Conservation (phyloP, 129 eudicot genomes). For the Lactuca saligna region DNA sequence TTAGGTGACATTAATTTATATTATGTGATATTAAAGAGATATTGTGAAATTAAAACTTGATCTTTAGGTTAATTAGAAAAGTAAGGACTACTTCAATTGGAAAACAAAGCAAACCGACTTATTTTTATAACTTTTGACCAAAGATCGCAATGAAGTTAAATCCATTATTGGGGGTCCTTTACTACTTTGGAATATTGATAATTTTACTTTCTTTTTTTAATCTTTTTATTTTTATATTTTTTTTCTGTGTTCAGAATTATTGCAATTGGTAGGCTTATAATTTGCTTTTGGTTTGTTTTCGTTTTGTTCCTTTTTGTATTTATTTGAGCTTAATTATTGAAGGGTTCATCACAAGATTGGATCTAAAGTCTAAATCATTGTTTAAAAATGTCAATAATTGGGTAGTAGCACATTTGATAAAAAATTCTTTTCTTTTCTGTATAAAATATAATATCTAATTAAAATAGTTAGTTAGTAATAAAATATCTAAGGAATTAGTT, state of each 20-base stretch:
- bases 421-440: not conserved
- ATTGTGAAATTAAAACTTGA: not conserved
- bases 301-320: conserved; percentile 7
- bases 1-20: too few species aligned
- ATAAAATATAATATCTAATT: not conserved
- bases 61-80: not conserved
- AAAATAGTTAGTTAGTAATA: not conserved
- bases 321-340: conserved; percentile 30
- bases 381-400: conserved; percentile 29
- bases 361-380: conserved; percentile 29
- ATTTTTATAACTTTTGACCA: conserved; percentile 5
- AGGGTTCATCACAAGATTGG: conserved; percentile 30
- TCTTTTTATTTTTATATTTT: not conserved
- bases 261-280: not conserved
- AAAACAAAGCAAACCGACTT: not conserved
- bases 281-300: conserved; percentile 4
- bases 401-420: not conserved
- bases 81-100: not conserved
- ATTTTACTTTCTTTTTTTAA: not conserved
- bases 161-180: conserved; percentile 22
- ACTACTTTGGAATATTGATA: conserved; percentile 22
- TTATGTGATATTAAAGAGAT: not conserved
- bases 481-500: not conserved
- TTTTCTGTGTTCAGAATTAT: conserved; percentile 6
- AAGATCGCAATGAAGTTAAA: conserved; percentile 15